A percentile compares a stretch with the other conserved stretches of the same genome.
These are phyloP conservation scores for Fusarium gaditjirri DNA, from an alignment of 2,329 filamentous ascomycete genomes.

Conservation along the genomic window DNA sequence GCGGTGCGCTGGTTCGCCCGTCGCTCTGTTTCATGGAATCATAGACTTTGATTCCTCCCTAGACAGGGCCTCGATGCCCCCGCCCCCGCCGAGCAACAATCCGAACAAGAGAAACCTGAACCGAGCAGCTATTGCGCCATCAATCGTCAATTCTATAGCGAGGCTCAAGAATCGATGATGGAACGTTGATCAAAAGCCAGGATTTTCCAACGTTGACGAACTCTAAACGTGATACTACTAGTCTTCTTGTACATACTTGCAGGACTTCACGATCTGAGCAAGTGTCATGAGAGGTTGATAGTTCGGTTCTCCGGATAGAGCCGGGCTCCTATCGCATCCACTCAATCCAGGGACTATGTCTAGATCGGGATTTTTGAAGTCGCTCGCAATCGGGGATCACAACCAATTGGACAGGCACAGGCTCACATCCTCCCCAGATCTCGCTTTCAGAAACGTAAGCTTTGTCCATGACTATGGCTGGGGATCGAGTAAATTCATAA, in stretches of 20 bases:
- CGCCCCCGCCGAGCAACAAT: slow-evolving; percentile 26
- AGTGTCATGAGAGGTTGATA: slow-evolving; percentile 15
- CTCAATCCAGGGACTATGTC: slow-evolving; percentile 42
- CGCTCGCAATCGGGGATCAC: slow-evolving; percentile 38
- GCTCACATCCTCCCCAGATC: slow-evolving; percentile 38
- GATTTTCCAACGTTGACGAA: neutral
- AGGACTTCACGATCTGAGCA: neutral
- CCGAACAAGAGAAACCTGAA: slow-evolving; percentile 10
- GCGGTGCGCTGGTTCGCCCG: slow-evolving; percentile 33
- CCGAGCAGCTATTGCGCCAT: slow-evolving; percentile 19
- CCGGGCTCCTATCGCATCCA: slow-evolving; percentile 43
- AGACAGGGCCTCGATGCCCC: slow-evolving; percentile 28
- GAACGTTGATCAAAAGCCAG: neutral
- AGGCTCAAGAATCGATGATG: slow-evolving; percentile 9
- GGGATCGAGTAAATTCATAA: slow-evolving; percentile 29
- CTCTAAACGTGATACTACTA: neutral
- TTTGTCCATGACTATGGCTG: slow-evolving; percentile 33
- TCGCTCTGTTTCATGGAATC: slow-evolving; percentile 31
- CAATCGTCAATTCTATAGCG: slow-evolving; percentile 4
- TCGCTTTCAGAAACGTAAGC: slow-evolving; percentile 42
- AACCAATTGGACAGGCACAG: slow-evolving; percentile 39
- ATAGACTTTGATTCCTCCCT: slow-evolving; percentile 30
- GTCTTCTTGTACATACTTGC: neutral
- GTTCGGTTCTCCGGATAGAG: slow-evolving; percentile 30
- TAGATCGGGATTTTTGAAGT: slow-evolving; percentile 41